A percentile compares a stretch with the other conserved stretches of the same genome.
These are phyloP conservation scores for Diaporthe nobilis DNA, from an alignment of 2,329 filamentous ascomycete genomes.

Conservation along the genomic window DNA sequence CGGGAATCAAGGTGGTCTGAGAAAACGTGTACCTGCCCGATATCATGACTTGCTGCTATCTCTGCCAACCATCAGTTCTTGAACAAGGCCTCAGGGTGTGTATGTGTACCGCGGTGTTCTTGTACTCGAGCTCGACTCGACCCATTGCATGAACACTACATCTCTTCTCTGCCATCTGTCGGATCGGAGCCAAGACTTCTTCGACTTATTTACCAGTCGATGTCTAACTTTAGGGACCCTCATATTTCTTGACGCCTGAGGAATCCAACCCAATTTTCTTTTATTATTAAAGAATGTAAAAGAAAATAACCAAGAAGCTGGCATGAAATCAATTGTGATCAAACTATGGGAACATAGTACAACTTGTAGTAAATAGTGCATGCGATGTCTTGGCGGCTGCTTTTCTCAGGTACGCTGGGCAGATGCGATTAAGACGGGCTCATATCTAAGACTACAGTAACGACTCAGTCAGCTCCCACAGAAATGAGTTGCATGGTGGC, in stretches of 20 bases:
- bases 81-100: not conserved
- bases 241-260: not conserved
- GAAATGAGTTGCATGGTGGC: not conserved
- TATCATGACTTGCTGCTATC: too few species aligned
- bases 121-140: constrained; percentile 14
- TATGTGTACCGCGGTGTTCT: not conserved
- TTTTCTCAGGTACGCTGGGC: not conserved
- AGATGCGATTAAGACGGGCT: not conserved
- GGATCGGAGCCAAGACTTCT: not conserved
- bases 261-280: not conserved
- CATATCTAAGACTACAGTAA: not conserved
- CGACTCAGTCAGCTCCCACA: not conserved
- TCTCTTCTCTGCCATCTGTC: not conserved
- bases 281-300: too few species aligned
- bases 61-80: not conserved
- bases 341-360: not conserved
- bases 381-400: not conserved
- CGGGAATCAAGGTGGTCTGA: not conserved
- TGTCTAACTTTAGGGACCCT: not conserved
- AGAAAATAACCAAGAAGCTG: not conserved
- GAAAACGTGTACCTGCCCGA: not conserved
- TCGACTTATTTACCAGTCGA: not conserved
- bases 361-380: not conserved
- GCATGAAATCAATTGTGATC: not conserved
- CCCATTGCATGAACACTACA: constrained; percentile 18